Evolutionary conservation across 495 filamentous ascomycete species (phyloP), one percentile per base, ranked within the genome.

Genomic region (Baudoinia panamericana): DNA sequence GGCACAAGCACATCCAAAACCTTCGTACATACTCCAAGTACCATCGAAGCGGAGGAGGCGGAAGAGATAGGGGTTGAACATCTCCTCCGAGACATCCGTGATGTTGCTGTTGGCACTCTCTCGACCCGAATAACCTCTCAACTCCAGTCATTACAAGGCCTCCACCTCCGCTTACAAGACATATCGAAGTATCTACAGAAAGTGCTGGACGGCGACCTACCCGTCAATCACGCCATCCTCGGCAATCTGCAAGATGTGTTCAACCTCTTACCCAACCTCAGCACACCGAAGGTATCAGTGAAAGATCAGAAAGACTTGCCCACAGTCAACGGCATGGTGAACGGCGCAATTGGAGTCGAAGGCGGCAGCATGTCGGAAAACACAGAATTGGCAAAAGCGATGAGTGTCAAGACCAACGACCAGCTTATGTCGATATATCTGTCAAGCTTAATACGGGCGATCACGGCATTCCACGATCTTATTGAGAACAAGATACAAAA

Each of bases 401-500:
- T 97, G 92, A 92, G 84, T 60, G 72, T 93, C 61, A 97, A 97
- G 77, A 95, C 92, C 44, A 96, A 97, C 55, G 90, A 97, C 61
- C 90, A 97, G 67, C 71, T 97, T 45, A 94, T 97, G 77, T 75
- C 86, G 27, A 96, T 97, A 57, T 97, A 97, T 60, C 69, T 97
- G 42, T 88, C 82, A 62, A 90, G 82, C 63, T 65, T 97, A 66
- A 95, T 97, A 64, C 75, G 90, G 28, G 92, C 92, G 22, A 96
- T 97, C 54, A 96, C 90, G 6, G 92, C 90, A 11, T 97, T 96
- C 76, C 90, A 97, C 60, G 90, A 97, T 62, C 66, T 97, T 48
- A 97, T 97, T 53, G 90, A 97, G 70, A 97, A 97, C 66, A 97
- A 97, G 78, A 93, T 96, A 46, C 90, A 96, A 67, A 97, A 97